Conservation (phyloP, 768 basidiomycete genomes). For the Mycena galopus region DNA sequence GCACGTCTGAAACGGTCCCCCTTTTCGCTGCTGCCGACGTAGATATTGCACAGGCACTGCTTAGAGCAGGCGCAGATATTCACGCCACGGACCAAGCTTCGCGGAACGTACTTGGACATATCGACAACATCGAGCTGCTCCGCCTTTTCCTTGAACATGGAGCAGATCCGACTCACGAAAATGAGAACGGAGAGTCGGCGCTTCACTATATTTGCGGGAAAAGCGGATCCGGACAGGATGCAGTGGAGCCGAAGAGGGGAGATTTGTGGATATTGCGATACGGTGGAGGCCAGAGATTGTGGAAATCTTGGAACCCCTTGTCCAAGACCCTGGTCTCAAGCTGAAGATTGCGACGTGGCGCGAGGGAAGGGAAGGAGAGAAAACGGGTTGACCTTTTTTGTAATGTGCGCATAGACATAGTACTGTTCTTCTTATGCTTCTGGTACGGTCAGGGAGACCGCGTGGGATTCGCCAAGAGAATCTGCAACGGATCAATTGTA, state of each 20-base stretch:
- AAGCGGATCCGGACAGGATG: background rate
- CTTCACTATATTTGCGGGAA: background rate
- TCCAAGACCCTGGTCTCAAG: too few species aligned
- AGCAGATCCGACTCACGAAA: background rate
- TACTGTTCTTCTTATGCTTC: too few species aligned
- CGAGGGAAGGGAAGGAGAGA: too few species aligned
- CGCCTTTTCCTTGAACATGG: background rate
- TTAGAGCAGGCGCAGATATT: background rate
- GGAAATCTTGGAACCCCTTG: too few species aligned
- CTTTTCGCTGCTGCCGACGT: background rate
- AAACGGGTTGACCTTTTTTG: too few species aligned
- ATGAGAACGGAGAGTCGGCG: background rate
- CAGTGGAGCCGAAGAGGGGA: too few species aligned
- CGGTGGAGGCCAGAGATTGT: too few species aligned
- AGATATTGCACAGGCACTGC: background rate
- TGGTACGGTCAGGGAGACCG: too few species aligned
- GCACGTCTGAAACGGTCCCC: background rate
- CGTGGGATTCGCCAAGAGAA: background rate
- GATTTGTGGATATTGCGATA: too few species aligned
- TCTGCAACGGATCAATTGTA: conserved; percentile 9
- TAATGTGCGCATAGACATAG: too few species aligned
- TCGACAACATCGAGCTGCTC: background rate
- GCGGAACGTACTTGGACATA: background rate
- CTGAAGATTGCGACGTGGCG: too few species aligned
- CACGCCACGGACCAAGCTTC: background rate